A percentile compares a stretch with the other conserved stretches of the same genome.
phyloP scores from a whole-genome alignment of 306 rosid species.

The Lathyrus aphaca region DNA sequence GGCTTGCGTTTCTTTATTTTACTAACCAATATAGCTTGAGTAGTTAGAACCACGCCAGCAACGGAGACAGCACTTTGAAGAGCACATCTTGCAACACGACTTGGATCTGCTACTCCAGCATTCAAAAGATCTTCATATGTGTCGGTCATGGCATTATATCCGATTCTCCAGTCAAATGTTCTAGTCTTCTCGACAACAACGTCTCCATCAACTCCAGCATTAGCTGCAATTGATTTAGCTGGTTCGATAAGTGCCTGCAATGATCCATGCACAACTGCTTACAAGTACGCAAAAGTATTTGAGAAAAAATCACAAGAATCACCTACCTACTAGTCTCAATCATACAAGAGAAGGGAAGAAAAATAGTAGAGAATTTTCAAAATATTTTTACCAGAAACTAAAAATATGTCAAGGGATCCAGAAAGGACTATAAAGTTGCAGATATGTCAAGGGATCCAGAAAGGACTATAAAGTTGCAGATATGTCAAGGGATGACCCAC shows the following conservation, averaged over 20 bases:
- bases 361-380: not conserved
- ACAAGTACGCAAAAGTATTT: conserved; percentile 24
- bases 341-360: not conserved
- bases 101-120: conserved; percentile 87
- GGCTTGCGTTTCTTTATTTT: conserved; percentile 68
- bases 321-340: conserved; percentile 9
- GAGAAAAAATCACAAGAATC: conserved; percentile 12
- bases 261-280: conserved; percentile 30
- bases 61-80: conserved; percentile 87
- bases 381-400: conserved; percentile 8
- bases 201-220: conserved; percentile 91
- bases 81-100: conserved; percentile 89
- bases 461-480: not conserved
- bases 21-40: conserved; percentile 85
- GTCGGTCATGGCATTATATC: conserved; percentile 85
- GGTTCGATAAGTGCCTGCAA: conserved; percentile 92
- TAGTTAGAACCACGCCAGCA: conserved; percentile 79
- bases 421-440: not conserved
- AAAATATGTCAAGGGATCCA: not conserved
- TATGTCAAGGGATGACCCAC: conserved; percentile 4
- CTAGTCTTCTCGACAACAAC: conserved; percentile 78
- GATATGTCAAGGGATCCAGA: not conserved
- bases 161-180: conserved; percentile 69
- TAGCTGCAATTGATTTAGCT: conserved; percentile 76
- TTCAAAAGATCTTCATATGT: conserved; percentile 82